Percentiles rank a stretch among this genome's conserved stretches.
Evolutionary conservation across 2,329 filamentous ascomycete species (phyloP).

Genomic region (Neofusicoccum ribis): DNA sequence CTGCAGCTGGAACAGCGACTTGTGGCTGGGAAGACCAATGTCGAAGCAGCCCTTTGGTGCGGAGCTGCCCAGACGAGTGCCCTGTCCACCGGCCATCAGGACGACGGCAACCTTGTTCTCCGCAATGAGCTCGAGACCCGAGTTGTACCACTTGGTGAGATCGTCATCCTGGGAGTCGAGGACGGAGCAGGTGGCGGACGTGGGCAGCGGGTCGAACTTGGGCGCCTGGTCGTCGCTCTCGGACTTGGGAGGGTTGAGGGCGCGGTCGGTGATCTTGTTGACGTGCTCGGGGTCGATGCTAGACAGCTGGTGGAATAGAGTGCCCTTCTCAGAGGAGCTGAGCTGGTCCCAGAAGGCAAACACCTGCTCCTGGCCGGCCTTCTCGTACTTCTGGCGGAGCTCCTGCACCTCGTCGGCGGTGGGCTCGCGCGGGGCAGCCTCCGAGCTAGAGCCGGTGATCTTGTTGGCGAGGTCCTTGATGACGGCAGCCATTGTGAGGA

Average conservation of each 20-base stretch:
- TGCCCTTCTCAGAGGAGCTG: conserved; percentile 68
- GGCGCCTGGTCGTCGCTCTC: conserved; percentile 54
- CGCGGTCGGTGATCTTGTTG: conserved; percentile 80
- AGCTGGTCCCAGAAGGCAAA: conserved; percentile 87
- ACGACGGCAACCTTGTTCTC: conserved; percentile 78
- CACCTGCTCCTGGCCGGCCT: conserved; percentile 77
- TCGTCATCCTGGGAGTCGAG: conserved; percentile 81
- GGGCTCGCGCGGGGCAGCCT: conserved; percentile 50
- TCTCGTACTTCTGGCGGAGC: conserved; percentile 71
- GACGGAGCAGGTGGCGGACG: conserved; percentile 82
- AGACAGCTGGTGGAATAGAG: conserved; percentile 78
- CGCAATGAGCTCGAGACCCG: conserved; percentile 64
- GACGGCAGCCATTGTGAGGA: conserved; percentile 13
- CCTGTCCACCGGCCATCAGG: conserved; percentile 95
- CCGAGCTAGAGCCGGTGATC: conserved; percentile 35
- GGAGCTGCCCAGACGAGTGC: conserved; percentile 89
- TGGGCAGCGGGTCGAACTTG: conserved; percentile 81
- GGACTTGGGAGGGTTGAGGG: conserved; percentile 71
- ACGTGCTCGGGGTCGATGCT: conserved; percentile 82
- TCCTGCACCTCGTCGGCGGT: conserved; percentile 65
- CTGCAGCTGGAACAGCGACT: conserved; percentile 97
- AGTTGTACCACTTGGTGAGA: conserved; percentile 80
- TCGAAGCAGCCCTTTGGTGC: conserved; percentile 97
- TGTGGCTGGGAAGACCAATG: conserved; percentile 88
- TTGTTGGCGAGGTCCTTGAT: conserved; percentile 18